Percentiles rank a stretch among this genome's conserved stretches.
Conservation (phyloP, 23 red algal genomes). For the Pyropia haitanensis region DNA sequence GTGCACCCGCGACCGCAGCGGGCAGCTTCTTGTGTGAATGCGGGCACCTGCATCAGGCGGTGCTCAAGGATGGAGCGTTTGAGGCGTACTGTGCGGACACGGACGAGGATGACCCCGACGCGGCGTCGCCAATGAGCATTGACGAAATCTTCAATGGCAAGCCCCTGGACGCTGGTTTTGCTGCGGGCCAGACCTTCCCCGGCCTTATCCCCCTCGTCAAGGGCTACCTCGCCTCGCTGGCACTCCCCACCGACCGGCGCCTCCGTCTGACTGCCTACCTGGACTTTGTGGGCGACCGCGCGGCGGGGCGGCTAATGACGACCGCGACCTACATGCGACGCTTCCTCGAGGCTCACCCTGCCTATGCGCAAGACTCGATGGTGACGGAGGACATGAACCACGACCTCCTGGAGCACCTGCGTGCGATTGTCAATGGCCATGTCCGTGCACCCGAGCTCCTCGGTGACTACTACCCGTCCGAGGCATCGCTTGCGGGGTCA, state of each 20-base stretch:
- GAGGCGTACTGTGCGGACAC: constrained; percentile 31
- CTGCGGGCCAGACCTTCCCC: constrained; percentile 61
- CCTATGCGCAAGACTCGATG: constrained; percentile 61
- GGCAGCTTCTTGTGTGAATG: constrained; percentile 71
- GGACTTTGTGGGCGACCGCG: constrained; percentile 82
- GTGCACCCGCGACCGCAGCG: background rate
- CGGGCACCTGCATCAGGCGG: constrained; percentile 65
- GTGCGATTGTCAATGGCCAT: constrained; percentile 58
- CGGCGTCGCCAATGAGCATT: constrained; percentile 66
- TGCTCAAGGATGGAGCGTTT: constrained; percentile 9
- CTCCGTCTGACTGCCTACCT: constrained; percentile 54
- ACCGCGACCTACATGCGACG: constrained; percentile 74
- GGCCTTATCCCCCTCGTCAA: constrained; percentile 87
- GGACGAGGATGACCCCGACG: constrained; percentile 50
- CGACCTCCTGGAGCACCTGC: constrained; percentile 65
- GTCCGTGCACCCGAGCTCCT: constrained; percentile 47
- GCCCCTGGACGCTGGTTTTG: constrained; percentile 21
- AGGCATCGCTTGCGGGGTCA: constrained; percentile 18
- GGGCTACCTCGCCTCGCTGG: constrained; percentile 82
- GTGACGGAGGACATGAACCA: constrained; percentile 53
- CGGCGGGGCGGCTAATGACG: constrained; percentile 55
- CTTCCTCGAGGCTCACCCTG: constrained; percentile 66
- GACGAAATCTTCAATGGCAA: constrained; percentile 99
- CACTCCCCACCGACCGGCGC: constrained; percentile 34
- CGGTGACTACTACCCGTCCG: constrained; percentile 45